A percentile compares a stretch with the other conserved stretches of the same genome.
These are phyloP conservation scores for Lithohypha guttulata DNA, from an alignment of 2,329 filamentous ascomycete genomes.

Conservation along the genomic window DNA sequence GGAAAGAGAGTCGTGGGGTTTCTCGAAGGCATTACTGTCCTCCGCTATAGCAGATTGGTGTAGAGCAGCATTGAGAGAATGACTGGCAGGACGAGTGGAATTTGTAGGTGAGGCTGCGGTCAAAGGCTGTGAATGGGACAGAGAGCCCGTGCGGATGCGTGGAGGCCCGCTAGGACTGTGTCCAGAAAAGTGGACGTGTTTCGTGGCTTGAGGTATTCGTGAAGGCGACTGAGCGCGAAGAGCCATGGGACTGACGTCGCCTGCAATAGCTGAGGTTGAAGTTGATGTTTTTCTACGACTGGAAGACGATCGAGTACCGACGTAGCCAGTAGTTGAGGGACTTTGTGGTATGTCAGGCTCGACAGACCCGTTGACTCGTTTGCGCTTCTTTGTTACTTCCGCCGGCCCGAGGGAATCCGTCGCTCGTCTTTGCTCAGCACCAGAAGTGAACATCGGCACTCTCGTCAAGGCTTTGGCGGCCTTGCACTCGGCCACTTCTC, in stretches of 20 bases:
- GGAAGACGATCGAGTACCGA: conserved; percentile 29
- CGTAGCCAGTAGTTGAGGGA: conserved; percentile 82
- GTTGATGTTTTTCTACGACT: neutral
- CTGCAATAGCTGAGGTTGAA: conserved; percentile 1
- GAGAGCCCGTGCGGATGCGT: neutral
- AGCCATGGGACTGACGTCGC: neutral
- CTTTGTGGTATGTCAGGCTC: conserved; percentile 48
- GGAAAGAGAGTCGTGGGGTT: conserved; percentile 35
- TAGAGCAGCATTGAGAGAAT: neutral
- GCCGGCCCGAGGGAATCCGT: neutral
- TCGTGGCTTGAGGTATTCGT: neutral
- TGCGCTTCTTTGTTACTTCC: conserved; percentile 1
- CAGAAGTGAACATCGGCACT: neutral
- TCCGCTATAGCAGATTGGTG: neutral
- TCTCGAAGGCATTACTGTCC: neutral
- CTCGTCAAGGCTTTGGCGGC: conserved; percentile 26
- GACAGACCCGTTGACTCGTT: neutral
- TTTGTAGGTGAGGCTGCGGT: neutral
- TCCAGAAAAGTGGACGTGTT: conserved; percentile 7
- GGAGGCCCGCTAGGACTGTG: neutral
- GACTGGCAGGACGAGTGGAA: neutral
- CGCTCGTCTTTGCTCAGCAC: neutral
- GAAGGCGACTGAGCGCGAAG: neutral
- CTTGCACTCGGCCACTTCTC: conserved; percentile 46
- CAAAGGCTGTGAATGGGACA: neutral